Conservation (phyloP, 257 asterid species). For the Orobanche coerulescens region DNA sequence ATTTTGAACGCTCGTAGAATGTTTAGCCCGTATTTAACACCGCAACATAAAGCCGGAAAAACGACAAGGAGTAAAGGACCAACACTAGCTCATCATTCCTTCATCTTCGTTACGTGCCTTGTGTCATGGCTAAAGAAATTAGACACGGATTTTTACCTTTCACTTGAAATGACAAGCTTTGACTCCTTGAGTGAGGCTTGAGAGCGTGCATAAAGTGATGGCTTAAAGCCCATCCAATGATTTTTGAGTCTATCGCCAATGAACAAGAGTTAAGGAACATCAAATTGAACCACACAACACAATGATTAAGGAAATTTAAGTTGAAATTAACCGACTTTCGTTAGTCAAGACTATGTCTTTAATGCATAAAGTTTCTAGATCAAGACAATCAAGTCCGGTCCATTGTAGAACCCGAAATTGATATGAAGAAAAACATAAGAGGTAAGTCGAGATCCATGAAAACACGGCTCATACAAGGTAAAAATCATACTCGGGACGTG, state of each 20-base stretch:
- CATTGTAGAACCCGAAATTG: constrained; percentile 55
- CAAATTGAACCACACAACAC: constrained; percentile 10
- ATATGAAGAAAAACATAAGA: constrained; percentile 16
- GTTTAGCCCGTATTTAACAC: constrained; percentile 64
- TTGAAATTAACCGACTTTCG: constrained; percentile 50
- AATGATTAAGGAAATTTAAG: constrained; percentile 17
- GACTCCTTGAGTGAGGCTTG: constrained; percentile 38
- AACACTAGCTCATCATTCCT: constrained; percentile 2
- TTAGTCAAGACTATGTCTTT: constrained; percentile 77
- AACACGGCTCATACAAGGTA: neutral
- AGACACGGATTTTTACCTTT: constrained; percentile 36
- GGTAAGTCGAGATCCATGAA: constrained; percentile 5
- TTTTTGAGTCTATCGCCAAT: constrained; percentile 53
- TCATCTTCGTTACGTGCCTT: constrained; percentile 7
- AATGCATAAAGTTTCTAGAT: constrained; percentile 62
- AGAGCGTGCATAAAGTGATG: constrained; percentile 71
- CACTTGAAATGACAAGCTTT: constrained; percentile 51
- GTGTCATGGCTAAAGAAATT: constrained; percentile 2
- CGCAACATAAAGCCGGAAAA: constrained; percentile 27
- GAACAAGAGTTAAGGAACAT: constrained; percentile 20
- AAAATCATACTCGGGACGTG: neutral
- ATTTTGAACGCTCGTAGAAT: constrained; percentile 62
- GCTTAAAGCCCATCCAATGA: constrained; percentile 80
- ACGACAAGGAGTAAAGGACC: neutral
- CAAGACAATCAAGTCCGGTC: constrained; percentile 52